These are phyloP conservation scores for Xylaria grammica DNA, from an alignment of 495 filamentous ascomycete genomes.

Conservation along the genomic window DNA sequence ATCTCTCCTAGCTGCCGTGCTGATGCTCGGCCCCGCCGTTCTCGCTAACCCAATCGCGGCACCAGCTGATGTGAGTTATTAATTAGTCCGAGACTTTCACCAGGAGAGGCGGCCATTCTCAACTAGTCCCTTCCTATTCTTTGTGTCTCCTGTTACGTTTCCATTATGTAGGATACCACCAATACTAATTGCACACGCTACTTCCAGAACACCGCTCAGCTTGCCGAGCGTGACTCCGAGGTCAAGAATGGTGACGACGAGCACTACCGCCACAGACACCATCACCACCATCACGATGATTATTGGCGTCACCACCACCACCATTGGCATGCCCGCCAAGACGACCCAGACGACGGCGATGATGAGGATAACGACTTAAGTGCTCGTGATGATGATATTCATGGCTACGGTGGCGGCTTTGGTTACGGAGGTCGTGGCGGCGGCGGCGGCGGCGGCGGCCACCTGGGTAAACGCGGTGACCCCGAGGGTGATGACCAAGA, in stretches of 20 bases:
- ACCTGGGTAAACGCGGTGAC: background rate
- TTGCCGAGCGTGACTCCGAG: constrained; percentile 1
- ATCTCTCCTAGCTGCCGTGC: constrained; percentile 32
- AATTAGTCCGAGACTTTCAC: background rate
- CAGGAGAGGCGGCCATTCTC: background rate
- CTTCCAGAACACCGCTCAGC: background rate
- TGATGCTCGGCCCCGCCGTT: constrained; percentile 29
- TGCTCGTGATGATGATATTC: background rate
- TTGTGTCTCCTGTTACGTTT: background rate
- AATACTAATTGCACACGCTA: background rate
- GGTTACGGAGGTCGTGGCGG: constrained; percentile 4
- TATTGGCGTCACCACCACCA: background rate
- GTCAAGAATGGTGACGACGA: background rate
- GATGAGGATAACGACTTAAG: background rate
- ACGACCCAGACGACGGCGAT: background rate
- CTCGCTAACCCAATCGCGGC: constrained; percentile 27
- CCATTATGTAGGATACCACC: background rate
- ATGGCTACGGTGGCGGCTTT: background rate
- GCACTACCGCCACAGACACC: background rate
- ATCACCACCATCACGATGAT: constrained; percentile 5
- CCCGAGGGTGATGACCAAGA: background rate
- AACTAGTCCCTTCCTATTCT: background rate
- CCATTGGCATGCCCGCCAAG: background rate
- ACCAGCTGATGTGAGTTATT: constrained; percentile 11
- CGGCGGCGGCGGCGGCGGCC: background rate